These are phyloP conservation scores for Butyriboletus appendiculatus DNA, from an alignment of 1,284 basidiomycete species.

Conservation along the genomic window DNA sequence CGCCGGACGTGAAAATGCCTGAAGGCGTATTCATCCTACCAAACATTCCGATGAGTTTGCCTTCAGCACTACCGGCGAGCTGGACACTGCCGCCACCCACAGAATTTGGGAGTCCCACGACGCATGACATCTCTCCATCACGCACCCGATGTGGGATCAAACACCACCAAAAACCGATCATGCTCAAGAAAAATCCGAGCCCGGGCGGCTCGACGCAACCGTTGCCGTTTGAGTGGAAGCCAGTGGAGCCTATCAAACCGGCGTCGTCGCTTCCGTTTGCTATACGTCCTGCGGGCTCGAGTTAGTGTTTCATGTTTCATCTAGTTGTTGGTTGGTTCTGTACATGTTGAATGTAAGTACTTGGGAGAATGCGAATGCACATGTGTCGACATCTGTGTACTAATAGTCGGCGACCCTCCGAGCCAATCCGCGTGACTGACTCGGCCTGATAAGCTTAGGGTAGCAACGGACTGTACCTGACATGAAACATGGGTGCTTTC, in stretches of 20 bases:
- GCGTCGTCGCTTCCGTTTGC: conserved; percentile 37
- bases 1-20: conserved; percentile 2
- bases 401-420: too few species aligned
- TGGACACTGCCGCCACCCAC: conserved; percentile 22
- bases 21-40: conserved; percentile 13
- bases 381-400: neutral
- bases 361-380: neutral
- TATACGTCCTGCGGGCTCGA: conserved; percentile 22
- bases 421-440: too few species aligned
- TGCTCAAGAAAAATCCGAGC: conserved; percentile 42
- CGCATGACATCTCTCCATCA: conserved; percentile 29
- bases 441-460: too few species aligned
- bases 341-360: neutral
- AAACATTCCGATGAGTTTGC: conserved; percentile 23
- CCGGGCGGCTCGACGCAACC: conserved; percentile 34
- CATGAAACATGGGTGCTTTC: too few species aligned
- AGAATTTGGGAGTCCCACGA: conserved; percentile 20
- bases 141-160: conserved; percentile 35
- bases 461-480: too few species aligned
- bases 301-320: conserved; percentile 5
- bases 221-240: conserved; percentile 63
- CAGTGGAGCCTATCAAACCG: conserved; percentile 50
- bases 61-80: conserved; percentile 11
- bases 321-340: neutral
- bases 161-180: conserved; percentile 45